Base-by-base conservation (phyloP, 495 filamentous ascomycete species). In the Annulohypoxylon moriforme region DNA sequence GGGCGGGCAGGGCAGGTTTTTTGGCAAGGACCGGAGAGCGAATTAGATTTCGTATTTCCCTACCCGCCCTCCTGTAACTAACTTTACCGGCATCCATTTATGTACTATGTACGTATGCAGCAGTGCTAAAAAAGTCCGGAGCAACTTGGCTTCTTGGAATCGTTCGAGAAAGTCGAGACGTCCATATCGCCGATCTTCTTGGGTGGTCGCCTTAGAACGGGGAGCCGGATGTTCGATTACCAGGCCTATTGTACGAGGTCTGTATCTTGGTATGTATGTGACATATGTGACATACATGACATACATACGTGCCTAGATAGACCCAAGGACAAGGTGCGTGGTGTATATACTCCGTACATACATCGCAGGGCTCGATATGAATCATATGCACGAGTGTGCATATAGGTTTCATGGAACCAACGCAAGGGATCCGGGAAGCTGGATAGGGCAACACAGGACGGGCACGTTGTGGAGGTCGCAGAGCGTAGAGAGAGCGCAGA, bases 361-460 rank as follows among this genome's bases (percentile, higher is more conserved):
- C 40, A 60, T 25, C 27, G 22, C 64, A 72, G 20, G 64, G 59
- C 55, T 55, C 52, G 33, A 49, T 33, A 69, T 65, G 61, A 53
- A 68, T 50, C 64, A 40, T 63, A 67, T 59, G 33, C 59, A 65
- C 18, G 64, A 40, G 46, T 47, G 56, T 47, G 42, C 67, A 63
- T 33, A 61, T 31, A 58, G 46, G 70, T 73, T 69, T 73, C 65
- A 73, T 69, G 52, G 56, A 66, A 61, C 71, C 60, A 38, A 73
- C 53, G 60, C 8, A 68, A 47, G 71, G 33, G 66, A 73, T 69
- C 71, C 71, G 62, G 66, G 66, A 69, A 73, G 58, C 66, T 69
- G 71, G 71, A 58, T 69, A 69, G 40, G 66, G 71, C 66, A 46
- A 62, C 71, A 73, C 62, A 73, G 60, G 66, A 69, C 66, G 62